Evolutionary conservation across 1,139 yeast genomes (phyloP), one percentile per base, ranked within the genome.

Genomic region (Blastobotrys ciferrii): DNA sequence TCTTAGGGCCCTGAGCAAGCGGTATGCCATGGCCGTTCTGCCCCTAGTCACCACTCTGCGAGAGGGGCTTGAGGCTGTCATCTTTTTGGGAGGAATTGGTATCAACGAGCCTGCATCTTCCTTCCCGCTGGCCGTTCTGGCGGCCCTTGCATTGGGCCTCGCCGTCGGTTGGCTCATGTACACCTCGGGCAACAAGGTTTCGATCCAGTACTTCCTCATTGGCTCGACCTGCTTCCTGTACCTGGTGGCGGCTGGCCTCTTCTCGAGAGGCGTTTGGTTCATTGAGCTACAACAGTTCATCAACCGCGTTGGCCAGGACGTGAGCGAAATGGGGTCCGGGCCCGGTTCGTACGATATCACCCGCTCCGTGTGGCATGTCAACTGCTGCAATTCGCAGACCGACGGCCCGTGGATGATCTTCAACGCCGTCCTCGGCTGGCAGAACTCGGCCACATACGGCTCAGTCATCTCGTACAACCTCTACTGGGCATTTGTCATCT

Each of bases 391-490:
- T 66, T 96, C 97, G 15, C 82, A 84, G 58, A 84, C 77, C 40
- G 95, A 86, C 64, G 91, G 91, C 32, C 92, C 95, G 54, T 91
- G 96, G 96, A 88, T 87, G 84, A 68, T 91, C 32, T 77, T 89
- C 65, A 89, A 92, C 58, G 97, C 98, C 4, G 72, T 91, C 12
- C 76, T 92, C 49, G 98, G 98, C 1, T 91, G 98, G 98, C 87
- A 92, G 32, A 91, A 91, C 68, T 81, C 94, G 32, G 98, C 97
- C 14, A 89, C 97, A 1, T 87, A 86, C 63, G 96, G 96, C 15
- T 87, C 96, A 36, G 89, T 91, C n/a, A 66, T 77, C 17, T 78
- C 89, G 46, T 91, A 91, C 68, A 76, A 81, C 56, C 54, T 73
- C 4, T 91, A 87, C 69, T 91, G 98, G 98, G 42, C 79, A 4